Conservation (phyloP, 1,284 basidiomycete genomes). For the Cerioporus squamosus region DNA sequence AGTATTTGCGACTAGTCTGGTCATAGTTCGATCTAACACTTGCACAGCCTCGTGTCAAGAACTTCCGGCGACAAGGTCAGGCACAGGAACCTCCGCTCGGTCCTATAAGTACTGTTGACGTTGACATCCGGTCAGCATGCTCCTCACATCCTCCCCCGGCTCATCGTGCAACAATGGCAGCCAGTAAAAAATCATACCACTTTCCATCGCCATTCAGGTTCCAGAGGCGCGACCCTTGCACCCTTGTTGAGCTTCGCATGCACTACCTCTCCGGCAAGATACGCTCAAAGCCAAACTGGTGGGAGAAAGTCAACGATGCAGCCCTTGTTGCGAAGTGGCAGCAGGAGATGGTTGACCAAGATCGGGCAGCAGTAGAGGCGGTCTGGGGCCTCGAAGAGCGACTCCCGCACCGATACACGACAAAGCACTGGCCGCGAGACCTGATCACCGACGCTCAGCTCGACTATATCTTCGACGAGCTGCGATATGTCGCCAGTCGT, state of each 20-base stretch:
- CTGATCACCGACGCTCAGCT: neutral
- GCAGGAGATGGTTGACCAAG: constrained; percentile 16
- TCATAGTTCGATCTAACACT: too few species aligned
- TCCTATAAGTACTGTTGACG: too few species aligned
- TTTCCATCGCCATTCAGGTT: neutral
- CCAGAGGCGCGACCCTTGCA: neutral
- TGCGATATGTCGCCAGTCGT: neutral
- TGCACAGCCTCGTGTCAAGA: too few species aligned
- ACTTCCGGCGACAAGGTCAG: too few species aligned
- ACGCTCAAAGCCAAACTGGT: constrained; percentile 22
- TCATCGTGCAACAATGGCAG: neutral
- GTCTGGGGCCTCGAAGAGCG: neutral
- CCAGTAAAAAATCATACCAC: neutral
- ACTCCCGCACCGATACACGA: neutral
- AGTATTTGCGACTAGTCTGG: too few species aligned
- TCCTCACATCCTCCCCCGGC: too few species aligned
- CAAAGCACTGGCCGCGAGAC: neutral
- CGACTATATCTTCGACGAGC: constrained; percentile 1
- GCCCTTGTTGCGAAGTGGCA: constrained; percentile 17
- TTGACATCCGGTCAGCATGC: too few species aligned
- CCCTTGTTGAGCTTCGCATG: constrained; percentile 18
- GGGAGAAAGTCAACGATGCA: constrained; percentile 20
- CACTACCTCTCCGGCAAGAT: constrained; percentile 15
- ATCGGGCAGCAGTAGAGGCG: neutral
- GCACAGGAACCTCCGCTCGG: too few species aligned